Evolutionary conservation across 148 eudicot genomes (phyloP).

Genomic region (Rhododendron mucronatum): DNA sequence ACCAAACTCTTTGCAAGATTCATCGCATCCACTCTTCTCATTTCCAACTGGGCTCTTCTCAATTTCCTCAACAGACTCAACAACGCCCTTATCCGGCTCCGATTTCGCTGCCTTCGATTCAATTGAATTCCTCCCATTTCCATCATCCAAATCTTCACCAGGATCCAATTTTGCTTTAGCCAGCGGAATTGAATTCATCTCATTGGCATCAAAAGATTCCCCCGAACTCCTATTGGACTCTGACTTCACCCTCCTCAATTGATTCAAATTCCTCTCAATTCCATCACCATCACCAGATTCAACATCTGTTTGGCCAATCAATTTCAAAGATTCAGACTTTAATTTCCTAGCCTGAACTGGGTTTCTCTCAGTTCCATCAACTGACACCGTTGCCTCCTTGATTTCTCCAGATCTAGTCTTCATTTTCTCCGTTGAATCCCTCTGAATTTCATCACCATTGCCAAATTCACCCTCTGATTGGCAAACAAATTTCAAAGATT

Average conservation of each 20-base stretch:
- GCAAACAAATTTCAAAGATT: constrained; percentile 2
- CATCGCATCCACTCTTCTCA: constrained; percentile 22
- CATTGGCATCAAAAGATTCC: constrained; percentile 16
- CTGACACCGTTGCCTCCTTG: neutral
- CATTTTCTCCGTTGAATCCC: constrained; percentile 8
- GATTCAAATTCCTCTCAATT: neutral
- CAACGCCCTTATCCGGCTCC: constrained; percentile 6
- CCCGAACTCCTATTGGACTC: neutral
- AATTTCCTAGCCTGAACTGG: neutral
- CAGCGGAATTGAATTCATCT: constrained; percentile 12
- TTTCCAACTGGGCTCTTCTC: constrained; percentile 22
- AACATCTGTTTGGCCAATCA: neutral
- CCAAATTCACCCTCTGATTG: neutral
- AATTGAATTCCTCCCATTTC: constrained; percentile 7
- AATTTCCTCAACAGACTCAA: constrained; percentile 16
- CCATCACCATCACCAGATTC: neutral
- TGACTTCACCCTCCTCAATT: neutral
- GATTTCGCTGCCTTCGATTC: neutral
- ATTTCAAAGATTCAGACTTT: neutral
- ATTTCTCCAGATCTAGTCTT: neutral
- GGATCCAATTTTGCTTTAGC: constrained; percentile 11
- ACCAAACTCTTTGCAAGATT: constrained; percentile 19
- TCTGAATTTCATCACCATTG: constrained; percentile 12
- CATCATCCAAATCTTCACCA: neutral
- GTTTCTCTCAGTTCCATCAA: neutral